Percentiles rank a stretch among this genome's conserved stretches.
Conservation (phyloP, 176 grass and related monocot genomes). For the Carex littledalei region DNA sequence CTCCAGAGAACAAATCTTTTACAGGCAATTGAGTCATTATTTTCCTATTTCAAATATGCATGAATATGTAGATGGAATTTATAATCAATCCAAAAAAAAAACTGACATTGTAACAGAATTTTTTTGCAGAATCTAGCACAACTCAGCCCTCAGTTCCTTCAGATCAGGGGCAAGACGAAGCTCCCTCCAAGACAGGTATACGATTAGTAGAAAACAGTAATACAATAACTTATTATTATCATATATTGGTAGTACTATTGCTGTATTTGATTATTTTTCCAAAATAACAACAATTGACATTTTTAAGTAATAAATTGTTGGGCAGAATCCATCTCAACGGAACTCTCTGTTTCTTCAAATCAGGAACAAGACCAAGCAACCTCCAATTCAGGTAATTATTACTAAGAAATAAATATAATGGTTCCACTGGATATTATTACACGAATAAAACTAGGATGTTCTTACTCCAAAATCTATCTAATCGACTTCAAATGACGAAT, state of each 20-base stretch:
- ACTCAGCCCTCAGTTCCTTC: not conserved
- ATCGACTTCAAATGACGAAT: no score
- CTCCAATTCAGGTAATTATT: constrained; percentile 1
- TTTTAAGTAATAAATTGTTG: not conserved
- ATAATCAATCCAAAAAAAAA: not conserved
- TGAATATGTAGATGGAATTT: not conserved
- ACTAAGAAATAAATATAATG: not conserved
- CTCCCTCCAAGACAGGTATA: not conserved
- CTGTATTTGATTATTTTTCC: not conserved
- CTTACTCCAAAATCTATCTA: no score
- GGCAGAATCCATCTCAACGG: not conserved
- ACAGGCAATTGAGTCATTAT: not conserved
- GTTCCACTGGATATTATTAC: not conserved
- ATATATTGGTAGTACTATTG: not conserved
- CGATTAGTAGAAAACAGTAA: not conserved
- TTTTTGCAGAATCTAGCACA: not conserved
- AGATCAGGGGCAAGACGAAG: constrained; percentile 8
- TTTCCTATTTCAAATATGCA: not conserved
- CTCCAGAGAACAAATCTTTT: constrained; percentile 8
- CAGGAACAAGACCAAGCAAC: not conserved
- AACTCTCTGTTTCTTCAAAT: not conserved
- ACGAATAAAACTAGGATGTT: no score
- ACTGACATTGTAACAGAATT: not conserved
- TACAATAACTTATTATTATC: not conserved
- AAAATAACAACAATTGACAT: not conserved